Conservation (phyloP, 2,329 filamentous ascomycete species). For the Aspergillus fumigatiaffinis region DNA sequence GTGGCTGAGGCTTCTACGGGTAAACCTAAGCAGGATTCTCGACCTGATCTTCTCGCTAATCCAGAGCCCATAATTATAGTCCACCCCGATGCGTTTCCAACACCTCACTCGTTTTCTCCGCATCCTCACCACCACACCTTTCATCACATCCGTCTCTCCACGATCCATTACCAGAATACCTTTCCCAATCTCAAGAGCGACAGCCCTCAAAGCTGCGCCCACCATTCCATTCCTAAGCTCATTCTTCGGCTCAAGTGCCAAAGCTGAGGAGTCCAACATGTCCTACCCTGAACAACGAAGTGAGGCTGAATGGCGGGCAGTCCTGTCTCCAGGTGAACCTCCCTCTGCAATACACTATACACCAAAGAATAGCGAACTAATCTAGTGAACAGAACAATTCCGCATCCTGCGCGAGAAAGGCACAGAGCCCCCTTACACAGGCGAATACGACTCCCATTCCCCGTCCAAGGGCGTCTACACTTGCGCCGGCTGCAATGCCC, state of each 20-base stretch:
- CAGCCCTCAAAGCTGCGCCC: slow-evolving; percentile 62
- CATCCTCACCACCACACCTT: slow-evolving; percentile 18
- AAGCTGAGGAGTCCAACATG: slow-evolving; percentile 42
- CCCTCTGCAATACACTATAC: slow-evolving; percentile 30
- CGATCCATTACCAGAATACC: slow-evolving; percentile 13
- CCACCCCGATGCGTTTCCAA: slow-evolving; percentile 26
- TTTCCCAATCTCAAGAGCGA: slow-evolving; percentile 29
- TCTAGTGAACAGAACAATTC: slow-evolving; percentile 71
- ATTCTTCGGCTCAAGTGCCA: slow-evolving; percentile 64
- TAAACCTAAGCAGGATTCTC: background rate
- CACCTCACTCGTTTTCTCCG: slow-evolving; percentile 14
- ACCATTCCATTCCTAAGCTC: slow-evolving; percentile 73
- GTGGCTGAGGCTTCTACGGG: background rate
- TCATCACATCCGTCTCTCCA: slow-evolving; percentile 11
- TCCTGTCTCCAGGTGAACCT: slow-evolving; percentile 65
- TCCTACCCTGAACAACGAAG: slow-evolving; percentile 75
- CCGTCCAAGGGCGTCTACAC: slow-evolving; percentile 73
- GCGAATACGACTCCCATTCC: slow-evolving; percentile 84
- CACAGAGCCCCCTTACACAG: slow-evolving; percentile 76
- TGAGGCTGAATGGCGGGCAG: slow-evolving; percentile 82
- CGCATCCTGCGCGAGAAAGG: slow-evolving; percentile 87
- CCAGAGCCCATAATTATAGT: background rate
- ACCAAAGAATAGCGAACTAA: background rate
- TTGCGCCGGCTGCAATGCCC: slow-evolving; percentile 80
- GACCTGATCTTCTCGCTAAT: background rate